phyloP scores from a whole-genome alignment of 108 stramenopile species.

The Conticribra guillardii region DNA sequence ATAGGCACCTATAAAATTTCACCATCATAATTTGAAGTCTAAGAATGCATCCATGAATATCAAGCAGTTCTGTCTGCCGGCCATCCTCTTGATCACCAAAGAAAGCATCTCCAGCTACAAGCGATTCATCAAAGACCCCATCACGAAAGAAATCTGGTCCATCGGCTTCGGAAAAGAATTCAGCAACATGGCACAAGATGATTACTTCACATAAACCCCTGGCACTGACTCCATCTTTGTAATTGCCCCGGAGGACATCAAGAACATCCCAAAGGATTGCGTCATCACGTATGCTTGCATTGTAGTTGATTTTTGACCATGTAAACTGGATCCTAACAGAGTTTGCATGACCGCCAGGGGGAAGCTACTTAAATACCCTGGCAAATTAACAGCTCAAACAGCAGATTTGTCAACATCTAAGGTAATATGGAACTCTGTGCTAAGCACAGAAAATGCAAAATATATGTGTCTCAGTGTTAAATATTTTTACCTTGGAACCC shows the following conservation, averaged over 20 bases:
- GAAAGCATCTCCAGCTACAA: conserved; percentile 29
- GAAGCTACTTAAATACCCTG: conserved; percentile 44
- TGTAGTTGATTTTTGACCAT: conserved; percentile 31
- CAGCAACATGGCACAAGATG: conserved; percentile 36
- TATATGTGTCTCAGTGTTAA: conserved; percentile 36
- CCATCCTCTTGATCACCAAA: not conserved
- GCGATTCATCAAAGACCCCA: conserved; percentile 16
- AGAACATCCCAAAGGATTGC: conserved; percentile 22
- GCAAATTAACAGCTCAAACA: conserved; percentile 15
- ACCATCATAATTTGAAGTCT: no score
- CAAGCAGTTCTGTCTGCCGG: no score
- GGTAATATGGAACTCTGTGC: conserved; percentile 21
- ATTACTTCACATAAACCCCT: conserved; percentile 1
- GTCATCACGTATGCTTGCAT: conserved; percentile 40
- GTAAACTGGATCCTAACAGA: conserved; percentile 36
- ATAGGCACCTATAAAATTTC: not conserved
- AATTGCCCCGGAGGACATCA: conserved; percentile 1
- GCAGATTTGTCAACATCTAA: conserved; percentile 32
- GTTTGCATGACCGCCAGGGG: conserved; percentile 50
- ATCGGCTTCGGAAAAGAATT: conserved; percentile 32
- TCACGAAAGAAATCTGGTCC: conserved; percentile 9
- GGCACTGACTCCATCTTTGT: not conserved
- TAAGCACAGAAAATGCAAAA: conserved; percentile 24
- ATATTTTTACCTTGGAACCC: conserved; percentile 48
- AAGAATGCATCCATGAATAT: no score